Evolutionary conservation across 1,284 basidiomycete genomes (phyloP).

Genomic region (Melampsora occidentalis): DNA sequence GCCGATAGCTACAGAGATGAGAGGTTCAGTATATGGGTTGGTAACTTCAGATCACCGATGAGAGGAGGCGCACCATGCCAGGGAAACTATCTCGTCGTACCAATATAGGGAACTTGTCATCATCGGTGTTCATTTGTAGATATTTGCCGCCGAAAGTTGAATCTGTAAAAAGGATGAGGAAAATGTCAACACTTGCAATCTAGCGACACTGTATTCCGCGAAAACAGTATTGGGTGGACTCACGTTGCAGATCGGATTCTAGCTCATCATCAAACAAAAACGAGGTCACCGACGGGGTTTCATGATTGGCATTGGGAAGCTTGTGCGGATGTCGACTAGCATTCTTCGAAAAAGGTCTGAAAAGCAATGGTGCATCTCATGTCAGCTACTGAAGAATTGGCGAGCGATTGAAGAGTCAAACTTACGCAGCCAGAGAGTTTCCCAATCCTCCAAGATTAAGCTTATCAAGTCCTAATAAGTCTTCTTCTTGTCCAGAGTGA

Average conservation of each 20-base stretch:
- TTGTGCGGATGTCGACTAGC: slow-evolving; percentile 22
- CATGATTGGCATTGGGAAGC: slow-evolving; percentile 22
- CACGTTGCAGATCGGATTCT: slow-evolving; percentile 85
- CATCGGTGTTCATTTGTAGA: slow-evolving; percentile 77
- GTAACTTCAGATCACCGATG: slow-evolving; percentile 18
- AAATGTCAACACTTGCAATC: slow-evolving; percentile 44
- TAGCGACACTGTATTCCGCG: neutral
- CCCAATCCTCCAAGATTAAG: slow-evolving; percentile 15
- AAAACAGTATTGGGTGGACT: slow-evolving; percentile 50
- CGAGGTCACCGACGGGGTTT: slow-evolving; percentile 47
- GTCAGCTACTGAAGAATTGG: neutral
- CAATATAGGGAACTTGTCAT: slow-evolving; percentile 72
- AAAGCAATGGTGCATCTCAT: neutral
- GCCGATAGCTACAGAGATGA: slow-evolving; percentile 65
- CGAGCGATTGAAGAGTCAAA: neutral
- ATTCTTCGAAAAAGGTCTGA: slow-evolving; percentile 23
- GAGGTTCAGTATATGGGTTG: slow-evolving; percentile 43
- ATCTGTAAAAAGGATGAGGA: slow-evolving; percentile 59
- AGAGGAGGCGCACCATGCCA: slow-evolving; percentile 62
- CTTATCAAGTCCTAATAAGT: slow-evolving; percentile 28
- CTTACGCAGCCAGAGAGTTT: slow-evolving; percentile 19
- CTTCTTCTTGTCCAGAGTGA: slow-evolving; percentile 40
- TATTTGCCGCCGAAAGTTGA: slow-evolving; percentile 70
- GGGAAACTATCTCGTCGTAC: slow-evolving; percentile 57
- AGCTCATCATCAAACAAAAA: slow-evolving; percentile 85